Conservation (phyloP, 495 filamentous ascomycete genomes). For the Neurospora intermedia region DNA sequence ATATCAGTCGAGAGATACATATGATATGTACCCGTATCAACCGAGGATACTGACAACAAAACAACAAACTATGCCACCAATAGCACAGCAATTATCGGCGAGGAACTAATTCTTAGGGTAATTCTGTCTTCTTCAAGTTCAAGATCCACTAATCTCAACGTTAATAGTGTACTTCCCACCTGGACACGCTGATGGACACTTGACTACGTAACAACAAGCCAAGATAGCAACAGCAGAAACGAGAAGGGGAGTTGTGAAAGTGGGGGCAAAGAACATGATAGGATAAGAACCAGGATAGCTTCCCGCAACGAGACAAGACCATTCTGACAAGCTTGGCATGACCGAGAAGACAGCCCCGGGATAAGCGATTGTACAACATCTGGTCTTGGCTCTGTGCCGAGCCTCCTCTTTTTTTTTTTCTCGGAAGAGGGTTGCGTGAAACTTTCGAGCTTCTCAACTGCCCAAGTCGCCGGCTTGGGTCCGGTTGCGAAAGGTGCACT, state of each 20-base stretch:
- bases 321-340: not conserved
- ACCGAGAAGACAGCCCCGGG: not conserved
- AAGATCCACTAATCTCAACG: not conserved
- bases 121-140: not conserved
- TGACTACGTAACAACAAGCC: not conserved
- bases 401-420: not conserved
- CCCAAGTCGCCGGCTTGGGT: not conserved
- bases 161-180: not conserved
- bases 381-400: not conserved
- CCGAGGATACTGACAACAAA: not conserved
- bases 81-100: not conserved
- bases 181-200: not conserved
- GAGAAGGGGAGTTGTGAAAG: not conserved
- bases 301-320: not conserved
- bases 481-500: not conserved
- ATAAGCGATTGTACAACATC: not conserved
- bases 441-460: not conserved
- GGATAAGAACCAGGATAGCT: not conserved
- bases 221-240: not conserved
- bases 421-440: not conserved
- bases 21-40: not conserved
- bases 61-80: not conserved
- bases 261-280: not conserved
- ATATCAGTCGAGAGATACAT: not conserved
- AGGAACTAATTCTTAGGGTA: not conserved